Base-by-base conservation (phyloP, 2,329 filamentous ascomycete genomes). In the Arachnomyces sp. region DNA sequence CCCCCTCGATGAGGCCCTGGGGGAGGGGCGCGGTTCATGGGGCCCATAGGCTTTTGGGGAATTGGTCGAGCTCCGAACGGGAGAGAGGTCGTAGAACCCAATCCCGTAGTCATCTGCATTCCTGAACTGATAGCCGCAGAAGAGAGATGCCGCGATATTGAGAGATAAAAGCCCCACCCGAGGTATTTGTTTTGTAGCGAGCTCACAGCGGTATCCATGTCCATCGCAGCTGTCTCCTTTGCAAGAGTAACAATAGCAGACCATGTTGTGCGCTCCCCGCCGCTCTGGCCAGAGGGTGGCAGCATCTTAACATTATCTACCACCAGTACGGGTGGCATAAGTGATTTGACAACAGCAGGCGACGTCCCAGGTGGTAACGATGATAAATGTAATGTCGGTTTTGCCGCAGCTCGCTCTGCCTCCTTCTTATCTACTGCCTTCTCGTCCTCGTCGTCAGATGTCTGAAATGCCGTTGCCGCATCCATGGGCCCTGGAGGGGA, bases 181-280 rank as follows among this genome's bases (percentile, higher is more conserved):
- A 94, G 68, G 57, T 95, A 94, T 49, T 75, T 79, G 48, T 92
- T 88, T 56, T 93, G 85, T 25, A 94, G 66, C 3, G 76, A 66
- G 55, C 80, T 90, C 38, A 94, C 84, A 0, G 81, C 76, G 3
- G 77, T 73, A 54, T 95, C 88, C 39, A 95, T 89, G 42, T 93
- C 85, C 16, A 81, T 83, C 1, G 82, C 83, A 0, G 87, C 77
- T 0, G 87, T 92, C 48, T 92, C 85, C 43, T 83, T 79, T 1
- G 83, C 79, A 20, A 94, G 65, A 0, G 83, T 88, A 34, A 92
- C 82, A 51, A 94, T 86, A 3, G 87, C 87, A 12, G 84, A 74
- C 28, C 78, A 73, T 2, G 81, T 82, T 54, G 80, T 88, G 43
- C 82, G 75, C 49, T 89, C 83, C 2, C 43, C 42, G n/a, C 29